Percentiles rank a stretch among this genome's conserved stretches.
phyloP scores from a whole-genome alignment of 352 stramenopile species.

The Pythium guiyangense region DNA sequence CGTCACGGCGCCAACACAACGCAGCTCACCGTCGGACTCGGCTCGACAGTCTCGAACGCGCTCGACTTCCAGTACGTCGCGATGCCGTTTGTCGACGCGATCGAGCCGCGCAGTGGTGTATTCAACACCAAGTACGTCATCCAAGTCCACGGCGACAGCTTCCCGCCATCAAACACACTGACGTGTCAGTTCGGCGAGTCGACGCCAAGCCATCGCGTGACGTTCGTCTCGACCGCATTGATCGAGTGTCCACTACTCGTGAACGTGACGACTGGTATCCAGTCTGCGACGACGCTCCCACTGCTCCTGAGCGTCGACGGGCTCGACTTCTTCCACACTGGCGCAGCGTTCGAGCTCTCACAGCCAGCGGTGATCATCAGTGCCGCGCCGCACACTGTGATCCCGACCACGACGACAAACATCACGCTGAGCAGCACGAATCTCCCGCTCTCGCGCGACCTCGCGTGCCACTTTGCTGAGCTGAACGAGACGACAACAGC shows the following conservation, averaged over 20 bases:
- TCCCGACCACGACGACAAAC: conserved; percentile 16
- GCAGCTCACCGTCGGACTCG: conserved; percentile 20
- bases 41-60: conserved; percentile 11
- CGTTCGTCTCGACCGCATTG: not conserved
- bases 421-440: conserved; percentile 19
- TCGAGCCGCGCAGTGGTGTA: conserved; percentile 25
- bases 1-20: conserved; percentile 11
- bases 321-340: conserved; percentile 23
- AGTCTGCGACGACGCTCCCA: conserved; percentile 5
- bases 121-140: conserved; percentile 19
- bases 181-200: conserved; percentile 26
- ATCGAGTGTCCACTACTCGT: conserved; percentile 8
- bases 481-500: conserved; percentile 24
- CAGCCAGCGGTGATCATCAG: conserved; percentile 14
- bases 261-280: not conserved
- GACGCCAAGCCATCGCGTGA: not conserved
- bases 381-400: conserved; percentile 18
- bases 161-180: conserved; percentile 12
- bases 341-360: conserved; percentile 25
- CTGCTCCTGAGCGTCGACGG: conserved; percentile 29
- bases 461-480: conserved; percentile 24
- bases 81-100: conserved; percentile 18
- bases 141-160: conserved; percentile 17
- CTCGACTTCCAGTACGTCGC: conserved; percentile 27
- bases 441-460: conserved; percentile 16